These are phyloP conservation scores for Tetrahymena thermophila DNA, from an alignment of 73 alveolate species.

Conservation along the genomic window DNA sequence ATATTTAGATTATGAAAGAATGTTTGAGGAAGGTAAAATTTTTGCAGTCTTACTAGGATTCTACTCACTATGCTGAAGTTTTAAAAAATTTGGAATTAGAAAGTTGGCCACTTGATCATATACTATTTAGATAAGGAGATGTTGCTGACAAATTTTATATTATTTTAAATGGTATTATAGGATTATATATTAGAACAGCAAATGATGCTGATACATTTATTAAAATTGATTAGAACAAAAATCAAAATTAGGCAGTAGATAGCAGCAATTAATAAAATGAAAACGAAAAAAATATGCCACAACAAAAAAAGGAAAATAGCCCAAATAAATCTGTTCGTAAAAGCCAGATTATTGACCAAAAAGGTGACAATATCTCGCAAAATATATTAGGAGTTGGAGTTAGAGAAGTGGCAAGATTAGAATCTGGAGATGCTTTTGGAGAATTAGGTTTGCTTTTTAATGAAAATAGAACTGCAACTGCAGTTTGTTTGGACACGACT, in stretches of 20 bases:
- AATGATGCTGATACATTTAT: neutral
- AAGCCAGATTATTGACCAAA: neutral
- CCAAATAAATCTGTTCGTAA: neutral
- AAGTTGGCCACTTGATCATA: neutral
- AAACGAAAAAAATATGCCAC: neutral
- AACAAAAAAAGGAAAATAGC: neutral
- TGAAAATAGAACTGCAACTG: neutral
- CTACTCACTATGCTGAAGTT: neutral
- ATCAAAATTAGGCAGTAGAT: neutral
- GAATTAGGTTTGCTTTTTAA: neutral
- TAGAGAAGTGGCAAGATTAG: neutral
- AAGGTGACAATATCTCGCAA: neutral
- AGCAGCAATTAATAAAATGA: neutral
- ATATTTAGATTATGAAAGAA: neutral
- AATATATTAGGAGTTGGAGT: neutral
- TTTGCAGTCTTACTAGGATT: neutral
- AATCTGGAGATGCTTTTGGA: neutral
- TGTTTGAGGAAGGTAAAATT: neutral
- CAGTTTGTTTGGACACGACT: neutral
- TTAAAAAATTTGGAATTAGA: neutral
- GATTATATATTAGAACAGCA: neutral
- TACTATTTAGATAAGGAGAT: neutral
- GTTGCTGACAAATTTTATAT: neutral
- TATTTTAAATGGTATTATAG: neutral
- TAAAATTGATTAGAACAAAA: neutral